Evolutionary conservation across 768 basidiomycete genomes (phyloP), one percentile per base, ranked within the genome.

Genomic region (Calocybe indica): DNA sequence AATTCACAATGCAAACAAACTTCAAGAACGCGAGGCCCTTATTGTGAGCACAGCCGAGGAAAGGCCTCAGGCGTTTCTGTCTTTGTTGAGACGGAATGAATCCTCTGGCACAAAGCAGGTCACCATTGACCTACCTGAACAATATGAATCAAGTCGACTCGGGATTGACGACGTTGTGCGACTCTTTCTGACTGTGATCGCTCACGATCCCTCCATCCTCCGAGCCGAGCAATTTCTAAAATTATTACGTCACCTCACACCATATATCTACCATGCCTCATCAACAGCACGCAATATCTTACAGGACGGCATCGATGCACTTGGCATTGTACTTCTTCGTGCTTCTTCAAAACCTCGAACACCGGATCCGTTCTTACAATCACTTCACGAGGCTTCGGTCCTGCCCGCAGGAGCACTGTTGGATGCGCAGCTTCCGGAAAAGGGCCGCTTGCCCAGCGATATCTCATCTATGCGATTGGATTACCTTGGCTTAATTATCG

Each of bases 171-270:
- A 89, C 56, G 70, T 88, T 22, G 78, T 87, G 29, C 77, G 81
- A 11, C 70, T 91, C 6, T 80, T 88, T 58, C 71, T 89, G 30
- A 90, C 88, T 1, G 82, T 91, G 49, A 86, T 91, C 46, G 87
- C 85, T 5, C 83, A 88, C 53, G 82, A 88, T 59, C 73, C 82
- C 11, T 70, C 75, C 5, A 81, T 81, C 40, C 62, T 76, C 15
- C 80, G 87, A 14, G 82, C 87, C 2, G 78, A 88, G 52, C 73
- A 82, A 46, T 89, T 89, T 63, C 65, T 91, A 37, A 71, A 72
- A 5, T 66, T 86, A 28, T 68, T 91, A 12, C 76, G 79, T 7
- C 68, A 73, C 36, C 64, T 86, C 40, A 64, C 76, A 0, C 80
- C 82, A 3, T 59, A 74, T 46, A 64, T 89, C 5, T 85, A 82